phyloP scores from a whole-genome alignment of 2,329 filamentous ascomycete species.

The Colletotrichum sp. region DNA sequence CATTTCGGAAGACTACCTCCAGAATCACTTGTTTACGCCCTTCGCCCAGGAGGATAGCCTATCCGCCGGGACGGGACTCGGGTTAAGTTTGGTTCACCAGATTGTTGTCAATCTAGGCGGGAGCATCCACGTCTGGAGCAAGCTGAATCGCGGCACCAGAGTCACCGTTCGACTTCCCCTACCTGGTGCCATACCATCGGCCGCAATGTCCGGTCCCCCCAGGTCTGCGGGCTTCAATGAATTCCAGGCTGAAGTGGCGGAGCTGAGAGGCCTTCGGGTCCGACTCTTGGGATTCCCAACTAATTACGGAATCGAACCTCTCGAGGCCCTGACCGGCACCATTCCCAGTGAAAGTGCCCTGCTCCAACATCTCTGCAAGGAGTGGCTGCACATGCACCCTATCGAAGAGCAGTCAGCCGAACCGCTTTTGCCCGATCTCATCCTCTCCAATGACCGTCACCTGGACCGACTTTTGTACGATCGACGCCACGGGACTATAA shows the following conservation, averaged over 20 bases:
- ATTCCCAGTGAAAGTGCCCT: conserved; percentile 20
- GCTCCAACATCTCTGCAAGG: conserved; percentile 30
- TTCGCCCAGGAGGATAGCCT: conserved; percentile 69
- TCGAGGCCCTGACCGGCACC: neutral
- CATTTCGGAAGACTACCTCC: conserved; percentile 67
- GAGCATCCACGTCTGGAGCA: conserved; percentile 60
- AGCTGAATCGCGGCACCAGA: conserved; percentile 38
- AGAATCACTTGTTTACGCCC: conserved; percentile 64
- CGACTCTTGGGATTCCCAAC: conserved; percentile 25
- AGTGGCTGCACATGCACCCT: conserved; percentile 37
- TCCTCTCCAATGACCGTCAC: conserved; percentile 25
- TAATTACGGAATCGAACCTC: neutral
- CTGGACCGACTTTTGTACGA: neutral
- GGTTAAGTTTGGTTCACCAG: conserved; percentile 66
- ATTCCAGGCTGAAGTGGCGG: conserved; percentile 30
- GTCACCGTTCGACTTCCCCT: conserved; percentile 37
- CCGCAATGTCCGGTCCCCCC: neutral
- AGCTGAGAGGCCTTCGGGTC: conserved; percentile 35
- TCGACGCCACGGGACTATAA: neutral
- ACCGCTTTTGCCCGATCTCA: conserved; percentile 26
- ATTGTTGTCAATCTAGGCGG: conserved; percentile 65
- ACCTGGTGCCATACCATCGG: neutral
- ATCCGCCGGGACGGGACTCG: conserved; percentile 66
- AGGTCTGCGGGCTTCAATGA: conserved; percentile 24
- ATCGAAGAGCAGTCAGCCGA: conserved; percentile 12